phyloP scores from a whole-genome alignment of 2,329 filamentous ascomycete genomes.

The Beauveria sp. region DNA sequence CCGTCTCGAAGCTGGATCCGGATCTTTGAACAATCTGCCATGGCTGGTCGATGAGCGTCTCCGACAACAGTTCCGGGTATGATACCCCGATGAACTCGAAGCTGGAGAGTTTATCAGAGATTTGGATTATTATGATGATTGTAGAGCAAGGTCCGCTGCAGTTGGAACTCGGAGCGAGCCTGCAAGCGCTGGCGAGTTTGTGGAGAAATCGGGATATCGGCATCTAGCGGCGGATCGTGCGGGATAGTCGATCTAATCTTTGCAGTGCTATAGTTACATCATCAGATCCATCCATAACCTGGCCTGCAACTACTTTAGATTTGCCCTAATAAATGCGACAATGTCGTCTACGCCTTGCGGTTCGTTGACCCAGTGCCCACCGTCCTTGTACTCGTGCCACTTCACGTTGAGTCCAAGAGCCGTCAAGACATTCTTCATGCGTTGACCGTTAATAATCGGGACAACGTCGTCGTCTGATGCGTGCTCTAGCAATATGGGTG shows the following conservation, averaged over 20 bases:
- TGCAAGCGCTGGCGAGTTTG: neutral
- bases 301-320: neutral
- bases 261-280: neutral
- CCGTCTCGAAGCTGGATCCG: constrained; percentile 18
- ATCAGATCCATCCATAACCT: too few relatives aligned
- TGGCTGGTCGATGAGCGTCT: neutral
- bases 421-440: neutral
- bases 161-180: neutral
- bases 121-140: neutral
- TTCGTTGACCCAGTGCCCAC: constrained; percentile 1
- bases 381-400: neutral
- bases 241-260: neutral
- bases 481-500: neutral
- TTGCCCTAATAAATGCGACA: neutral
- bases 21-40: neutral
- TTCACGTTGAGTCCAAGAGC: neutral
- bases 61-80: too few relatives aligned
- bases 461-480: neutral
- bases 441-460: neutral
- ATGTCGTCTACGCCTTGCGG: constrained; percentile 5
- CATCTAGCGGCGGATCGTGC: neutral
- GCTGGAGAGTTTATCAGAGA: neutral
- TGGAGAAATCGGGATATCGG: neutral
- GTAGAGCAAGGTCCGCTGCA: neutral
- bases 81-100: too few relatives aligned